Evolutionary conservation across 2,329 filamentous ascomycete species (phyloP), one percentile per base, ranked within the genome.

Genomic region (Alternaria sp.): DNA sequence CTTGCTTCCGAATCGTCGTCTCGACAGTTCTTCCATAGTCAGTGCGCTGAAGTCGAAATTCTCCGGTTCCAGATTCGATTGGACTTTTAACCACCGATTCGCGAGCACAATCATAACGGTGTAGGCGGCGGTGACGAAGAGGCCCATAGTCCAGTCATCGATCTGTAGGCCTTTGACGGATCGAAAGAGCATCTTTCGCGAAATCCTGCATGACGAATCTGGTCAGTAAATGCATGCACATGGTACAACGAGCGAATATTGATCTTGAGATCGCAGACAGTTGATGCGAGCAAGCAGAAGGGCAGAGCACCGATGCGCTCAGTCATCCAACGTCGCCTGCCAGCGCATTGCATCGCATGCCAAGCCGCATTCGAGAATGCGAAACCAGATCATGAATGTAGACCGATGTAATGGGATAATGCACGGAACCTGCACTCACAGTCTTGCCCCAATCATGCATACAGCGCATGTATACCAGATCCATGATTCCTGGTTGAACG

Each of bases 91-190:
- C 59, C 83, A 81, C 47, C 79, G 78, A 66, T 84, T 84, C 65
- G 83, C 79, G n/a, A 80, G 78, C 12, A 82, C 80, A 30, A 89
- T 81, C 19, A 87, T 79, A 6, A 80, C 79, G 30, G 84, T 86
- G 62, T 88, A 85, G 51, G 78, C 78, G 12, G 77, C 79, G 64
- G 85, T 77, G 8, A 84, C 82, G 58, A 87, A 79, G 9, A 85
- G 45, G 12, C 71, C 74, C 86, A 89, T 89, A 23, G 87, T 77
- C 69, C 83, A 88, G 70, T 89, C 87, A 68, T 89, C 87, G 25
- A 83, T 69, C 68, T 86, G 84, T n/a, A 87, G 82, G 7, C 79
- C 79, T 45, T 76, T 80, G 68, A 83, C 76, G 43, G 83, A 82
- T 15, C 84, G 81, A 54, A 88, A 79, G 10, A 81, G 76, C 36